Base-by-base conservation (phyloP, 2,329 filamentous ascomycete species). In the Fusarium incarnatum region DNA sequence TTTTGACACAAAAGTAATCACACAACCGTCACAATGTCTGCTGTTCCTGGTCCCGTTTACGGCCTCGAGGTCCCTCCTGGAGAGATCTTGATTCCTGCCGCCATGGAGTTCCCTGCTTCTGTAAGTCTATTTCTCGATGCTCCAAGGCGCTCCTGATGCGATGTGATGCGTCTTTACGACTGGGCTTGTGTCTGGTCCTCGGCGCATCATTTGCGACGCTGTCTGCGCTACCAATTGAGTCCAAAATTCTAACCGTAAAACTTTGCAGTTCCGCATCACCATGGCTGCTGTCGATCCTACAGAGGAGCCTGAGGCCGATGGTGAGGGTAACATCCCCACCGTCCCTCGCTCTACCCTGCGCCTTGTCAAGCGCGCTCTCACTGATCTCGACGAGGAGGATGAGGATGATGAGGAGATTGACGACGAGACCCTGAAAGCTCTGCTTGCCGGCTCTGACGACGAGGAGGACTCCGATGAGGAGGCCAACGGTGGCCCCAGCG, bases 221-320 rank as follows among this genome's bases (percentile, higher is more conserved):
- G 41, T 25, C 20, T 45, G 34, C 46, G n/a, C 41, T 37, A 37
- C 32, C 25, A 25, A 34, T 28, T 32, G n/a, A 30, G 30, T 45
- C 28, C 30, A 45, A 28, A 44, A 22, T 60, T 58, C 71, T 71
- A 47, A 73, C 58, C 47, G n/a, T 50, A 56, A 68, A 73, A 70
- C 56, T 64, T 56, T 42, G 28, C 77, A 97, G 94, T 97, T 98
- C 84, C 94, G 94, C 80, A 94, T 99, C 79, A 98, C 94, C 77
- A 99, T 99, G 96, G 96, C 97, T 77, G 96, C 96, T 72, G 91
- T 99, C 80, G 95, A 99, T 80, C 96, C 96, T 62, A 94, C 89
- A 77, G 92, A 92, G 76, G 86, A 89, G 75, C 87, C 90, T 37
- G 87, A 93, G 80, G 85, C 86, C 63, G 89, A 91, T 73, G 85